phyloP scores from a whole-genome alignment of 2,329 filamentous ascomycete species.

The Helotiales sp. region DNA sequence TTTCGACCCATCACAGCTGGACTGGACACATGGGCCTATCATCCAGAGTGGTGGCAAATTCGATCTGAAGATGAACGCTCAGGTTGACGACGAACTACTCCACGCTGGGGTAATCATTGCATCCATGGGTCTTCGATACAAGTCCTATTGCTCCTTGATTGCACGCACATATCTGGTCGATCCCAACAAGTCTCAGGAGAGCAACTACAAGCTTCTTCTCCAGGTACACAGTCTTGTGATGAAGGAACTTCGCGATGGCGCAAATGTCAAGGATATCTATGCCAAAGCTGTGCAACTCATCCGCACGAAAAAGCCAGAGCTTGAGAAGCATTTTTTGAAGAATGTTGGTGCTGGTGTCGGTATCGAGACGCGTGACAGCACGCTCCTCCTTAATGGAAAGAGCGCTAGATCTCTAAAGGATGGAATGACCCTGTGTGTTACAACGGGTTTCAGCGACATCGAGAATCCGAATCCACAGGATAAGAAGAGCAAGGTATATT shows the following conservation, averaged over 20 bases:
- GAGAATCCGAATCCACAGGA: constrained; percentile 85
- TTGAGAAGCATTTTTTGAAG: constrained; percentile 93
- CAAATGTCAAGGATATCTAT: constrained; percentile 85
- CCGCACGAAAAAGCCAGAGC: constrained; percentile 87
- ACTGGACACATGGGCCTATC: constrained; percentile 89
- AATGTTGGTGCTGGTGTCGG: constrained; percentile 91
- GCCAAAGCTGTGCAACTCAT: constrained; percentile 79
- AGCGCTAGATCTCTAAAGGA: constrained; percentile 83
- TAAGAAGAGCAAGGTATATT: constrained; percentile 86
- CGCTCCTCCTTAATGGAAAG: constrained; percentile 83
- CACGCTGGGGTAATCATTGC: constrained; percentile 94
- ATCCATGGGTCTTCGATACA: constrained; percentile 89
- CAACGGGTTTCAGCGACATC: constrained; percentile 86
- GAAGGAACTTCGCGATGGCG: constrained; percentile 87
- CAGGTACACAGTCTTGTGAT: constrained; percentile 86
- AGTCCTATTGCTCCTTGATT: constrained; percentile 91
- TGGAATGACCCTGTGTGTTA: constrained; percentile 93
- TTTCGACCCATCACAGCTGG: constrained; percentile 84
- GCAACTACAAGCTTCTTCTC: constrained; percentile 86
- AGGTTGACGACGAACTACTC: constrained; percentile 78
- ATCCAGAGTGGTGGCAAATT: constrained; percentile 96
- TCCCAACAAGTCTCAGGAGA: constrained; percentile 93
- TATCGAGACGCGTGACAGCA: constrained; percentile 84
- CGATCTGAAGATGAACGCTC: constrained; percentile 77
- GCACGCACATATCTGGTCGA: constrained; percentile 95